Evolutionary conservation across 768 basidiomycete genomes (phyloP).

Genomic region (Lactarius trivialis): DNA sequence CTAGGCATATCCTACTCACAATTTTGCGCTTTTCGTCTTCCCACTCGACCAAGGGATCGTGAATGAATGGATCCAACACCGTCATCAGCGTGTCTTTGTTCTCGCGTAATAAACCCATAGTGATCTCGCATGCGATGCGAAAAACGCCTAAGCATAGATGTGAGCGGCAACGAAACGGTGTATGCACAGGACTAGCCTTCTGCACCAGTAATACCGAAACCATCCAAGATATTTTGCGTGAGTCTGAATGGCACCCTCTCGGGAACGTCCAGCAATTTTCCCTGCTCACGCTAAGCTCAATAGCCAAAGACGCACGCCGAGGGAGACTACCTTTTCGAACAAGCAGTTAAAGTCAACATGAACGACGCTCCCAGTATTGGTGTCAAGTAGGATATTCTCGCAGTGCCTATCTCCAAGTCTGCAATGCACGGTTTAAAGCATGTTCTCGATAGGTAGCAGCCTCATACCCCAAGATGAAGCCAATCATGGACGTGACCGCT

Average conservation of each 20-base stretch:
- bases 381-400: slow-evolving; percentile 93
- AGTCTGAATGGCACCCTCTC: slow-evolving; percentile 93
- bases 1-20: slow-evolving; percentile 31
- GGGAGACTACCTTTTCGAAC: slow-evolving; percentile 74
- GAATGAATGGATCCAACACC: slow-evolving; percentile 93
- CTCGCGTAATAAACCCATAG: slow-evolving; percentile 76
- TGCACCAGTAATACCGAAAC: slow-evolving; percentile 85
- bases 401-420: slow-evolving; percentile 98
- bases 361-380: slow-evolving; percentile 80
- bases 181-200: slow-evolving; percentile 53
- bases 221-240: slow-evolving; percentile 89
- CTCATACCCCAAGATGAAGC: slow-evolving; percentile 89
- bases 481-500: slow-evolving; percentile 98
- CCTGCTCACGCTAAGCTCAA: slow-evolving; percentile 34
- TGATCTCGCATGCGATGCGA: slow-evolving; percentile 86
- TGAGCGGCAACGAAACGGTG: neutral
- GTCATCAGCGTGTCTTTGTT: slow-evolving; percentile 94
- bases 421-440: neutral
- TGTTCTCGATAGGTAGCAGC: neutral
- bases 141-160: slow-evolving; percentile 56
- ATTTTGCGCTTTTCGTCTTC: slow-evolving; percentile 71
- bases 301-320: neutral
- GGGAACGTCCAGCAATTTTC: slow-evolving; percentile 78
- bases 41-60: slow-evolving; percentile 97
- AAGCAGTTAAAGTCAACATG: slow-evolving; percentile 98